Base-by-base conservation (phyloP, 176 grass and related monocot genomes). In the Puccinellia tenuiflora region DNA sequence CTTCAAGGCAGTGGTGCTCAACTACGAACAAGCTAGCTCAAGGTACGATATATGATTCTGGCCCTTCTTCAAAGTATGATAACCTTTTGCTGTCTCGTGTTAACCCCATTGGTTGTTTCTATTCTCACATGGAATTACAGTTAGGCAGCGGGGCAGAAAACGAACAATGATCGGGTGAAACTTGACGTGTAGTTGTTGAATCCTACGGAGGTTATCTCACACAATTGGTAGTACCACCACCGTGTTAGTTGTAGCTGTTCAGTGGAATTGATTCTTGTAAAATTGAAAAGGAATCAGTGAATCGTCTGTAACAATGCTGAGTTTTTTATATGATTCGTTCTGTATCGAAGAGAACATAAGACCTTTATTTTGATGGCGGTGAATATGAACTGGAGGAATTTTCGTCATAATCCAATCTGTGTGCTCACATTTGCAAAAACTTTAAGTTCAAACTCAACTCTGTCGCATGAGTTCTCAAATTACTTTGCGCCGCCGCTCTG, bases 1-100 rank as follows among this genome's bases (percentile, higher is more conserved):
- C 85, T 78, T 98, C 88, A 13, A 95, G 93, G 79, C 96, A 98
- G 63, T 98, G 92, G 96, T 95, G 92, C 38, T 84, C 96, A 5
- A 98, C 96, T 5, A 86, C 75, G 48, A 98, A 98, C 84, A 98
- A 98, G 73, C 83, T 98, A 68, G 96, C 90, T n/a, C 96, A 98
- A 92, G 96, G 96, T 93, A 83, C 20, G 43, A 53, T 21, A 0
- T 34, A 30, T 9, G 9, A 21, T 14, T 30, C 26, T 81, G 35
- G 24, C 33, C 57, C 53, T 28, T 38, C 24, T 33, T n/a, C 25
- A 4, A 63, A 40, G 30, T 8, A 45, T 16, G 15, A 6, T 6
- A 1, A 72, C 60, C 15, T 21, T 28, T 65, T 28, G 2, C 46
- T 66, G 9, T n/a, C 16, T 16, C 34, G 40, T 35, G 14, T 29